Base-by-base conservation (phyloP, 2,329 filamentous ascomycete species). In the Achaetomium macrosporum region DNA sequence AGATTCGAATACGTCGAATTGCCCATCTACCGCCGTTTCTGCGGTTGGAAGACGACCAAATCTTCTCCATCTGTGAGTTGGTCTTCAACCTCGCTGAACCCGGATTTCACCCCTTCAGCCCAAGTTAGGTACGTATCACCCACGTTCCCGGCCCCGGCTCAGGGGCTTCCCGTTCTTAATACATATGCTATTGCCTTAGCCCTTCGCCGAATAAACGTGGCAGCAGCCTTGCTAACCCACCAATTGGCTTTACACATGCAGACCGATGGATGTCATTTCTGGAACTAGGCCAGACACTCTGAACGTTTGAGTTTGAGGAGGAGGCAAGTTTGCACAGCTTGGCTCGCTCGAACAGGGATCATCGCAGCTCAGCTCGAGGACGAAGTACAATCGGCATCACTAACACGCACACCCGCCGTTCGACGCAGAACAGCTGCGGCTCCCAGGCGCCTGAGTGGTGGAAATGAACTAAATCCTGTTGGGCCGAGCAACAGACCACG, bases 161-260 rank as follows among this genome's bases (percentile, higher is more conserved):
- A 47, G 39, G 52, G 47, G 51, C 42, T 30, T 6, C 19, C 35
- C 31, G 47, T 52, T 42, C 51, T 57, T 60, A 59, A 43, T 15
- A 50, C 44, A n/a, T 49, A 57, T 60, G 54, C 58, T 61, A 60
- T 61, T 57, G 48, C 51, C 37, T 41, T 30, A 41, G 43, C 20
- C 19, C 17, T 39, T 15, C 12, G 12, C 6, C 12, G 19, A 17
- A 25, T 29, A 45, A 20, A 47, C 19, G 40, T 33, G 37, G 39
- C 16, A n/a, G 13, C 37, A 42, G 47, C 37, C 17, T 49, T 53
- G 47, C 51, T 57, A 20, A 57, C 51, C 56, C 49, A 25, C 48
- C 51, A 55, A 56, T 56, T 43, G 46, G 12, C 39, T 25, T 39
- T 40, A 16, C 4, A 17, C n/a, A 25, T 48, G 42, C 42, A 40